These are phyloP conservation scores for Penicillium coprophilum DNA, from an alignment of 495 filamentous ascomycete species.

Conservation along the genomic window DNA sequence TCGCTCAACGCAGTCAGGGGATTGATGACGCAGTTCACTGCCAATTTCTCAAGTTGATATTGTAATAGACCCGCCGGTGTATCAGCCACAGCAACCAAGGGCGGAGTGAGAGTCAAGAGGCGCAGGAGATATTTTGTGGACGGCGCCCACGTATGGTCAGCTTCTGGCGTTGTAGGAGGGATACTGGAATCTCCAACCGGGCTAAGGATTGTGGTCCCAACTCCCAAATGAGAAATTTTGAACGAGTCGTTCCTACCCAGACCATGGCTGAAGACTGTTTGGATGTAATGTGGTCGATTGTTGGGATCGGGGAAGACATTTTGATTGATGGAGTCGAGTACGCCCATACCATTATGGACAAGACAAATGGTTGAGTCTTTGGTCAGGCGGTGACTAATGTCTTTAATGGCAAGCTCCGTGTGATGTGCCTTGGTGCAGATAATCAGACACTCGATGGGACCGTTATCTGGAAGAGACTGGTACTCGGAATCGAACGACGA, in stretches of 20 bases:
- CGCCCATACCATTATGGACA: slow-evolving; percentile 79
- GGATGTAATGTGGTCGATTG: slow-evolving; percentile 69
- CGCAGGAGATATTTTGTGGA: slow-evolving; percentile 50
- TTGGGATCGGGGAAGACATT: slow-evolving; percentile 63
- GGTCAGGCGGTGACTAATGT: slow-evolving; percentile 65
- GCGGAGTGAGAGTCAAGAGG: slow-evolving; percentile 50
- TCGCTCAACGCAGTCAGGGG: slow-evolving; percentile 73
- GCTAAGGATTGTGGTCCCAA: slow-evolving; percentile 62
- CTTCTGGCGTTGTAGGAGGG: slow-evolving; percentile 16
- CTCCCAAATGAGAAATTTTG: slow-evolving; percentile 60
- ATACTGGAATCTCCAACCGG: slow-evolving; percentile 35
- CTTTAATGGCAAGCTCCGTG: slow-evolving; percentile 55
- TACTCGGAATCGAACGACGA: neutral
- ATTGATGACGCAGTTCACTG: slow-evolving; percentile 76
- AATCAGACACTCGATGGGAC: slow-evolving; percentile 72
- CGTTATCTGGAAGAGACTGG: slow-evolving; percentile 26
- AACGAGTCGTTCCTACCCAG: slow-evolving; percentile 58
- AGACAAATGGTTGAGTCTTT: slow-evolving; percentile 73
- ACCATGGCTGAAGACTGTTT: slow-evolving; percentile 68
- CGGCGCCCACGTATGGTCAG: slow-evolving; percentile 37
- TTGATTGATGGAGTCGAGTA: slow-evolving; percentile 69
- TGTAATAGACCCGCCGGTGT: slow-evolving; percentile 43
- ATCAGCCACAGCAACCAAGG: slow-evolving; percentile 48
- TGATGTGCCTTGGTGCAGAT: slow-evolving; percentile 62
- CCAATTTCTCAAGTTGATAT: slow-evolving; percentile 76